Conservation (phyloP, 345 rosid species). For the Arabidopsis suecica region DNA sequence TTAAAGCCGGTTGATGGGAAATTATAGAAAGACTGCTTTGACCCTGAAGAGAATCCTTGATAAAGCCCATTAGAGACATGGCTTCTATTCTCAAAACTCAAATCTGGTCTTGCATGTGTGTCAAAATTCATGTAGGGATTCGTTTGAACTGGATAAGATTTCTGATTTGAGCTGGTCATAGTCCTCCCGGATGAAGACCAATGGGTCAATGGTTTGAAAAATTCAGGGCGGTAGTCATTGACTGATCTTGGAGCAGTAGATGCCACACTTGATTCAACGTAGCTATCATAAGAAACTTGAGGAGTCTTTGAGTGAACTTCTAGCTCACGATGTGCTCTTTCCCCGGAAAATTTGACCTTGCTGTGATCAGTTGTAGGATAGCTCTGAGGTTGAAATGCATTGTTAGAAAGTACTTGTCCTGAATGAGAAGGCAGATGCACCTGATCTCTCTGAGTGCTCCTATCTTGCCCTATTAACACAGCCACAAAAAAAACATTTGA, state of each 20-base stretch:
- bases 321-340: constrained; percentile 48
- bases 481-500: constrained; percentile 42
- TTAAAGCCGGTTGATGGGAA: constrained; percentile 26
- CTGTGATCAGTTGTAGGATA: constrained; percentile 55
- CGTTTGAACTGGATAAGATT: constrained; percentile 50
- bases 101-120: constrained; percentile 49
- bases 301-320: constrained; percentile 53
- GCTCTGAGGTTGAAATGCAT: constrained; percentile 53
- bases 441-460: constrained; percentile 51
- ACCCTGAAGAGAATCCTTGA: constrained; percentile 58
- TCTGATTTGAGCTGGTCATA: constrained; percentile 46
- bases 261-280: constrained; percentile 51
- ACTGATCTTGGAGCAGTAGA: constrained; percentile 50
- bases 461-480: constrained; percentile 57
- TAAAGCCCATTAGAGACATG: constrained; percentile 57
- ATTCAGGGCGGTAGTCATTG: constrained; percentile 52
- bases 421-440: constrained; percentile 56
- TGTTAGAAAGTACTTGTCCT: constrained; percentile 50
- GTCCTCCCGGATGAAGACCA: constrained; percentile 61
- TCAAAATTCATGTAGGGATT: constrained; percentile 54
- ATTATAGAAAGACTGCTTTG: constrained; percentile 47
- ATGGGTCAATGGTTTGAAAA: constrained; percentile 55
- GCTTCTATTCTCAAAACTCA: constrained; percentile 55
- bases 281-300: constrained; percentile 49
- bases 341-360: constrained; percentile 52